Base-by-base conservation (phyloP, 2,329 filamentous ascomycete genomes). In the Ophiostoma quercus region DNA sequence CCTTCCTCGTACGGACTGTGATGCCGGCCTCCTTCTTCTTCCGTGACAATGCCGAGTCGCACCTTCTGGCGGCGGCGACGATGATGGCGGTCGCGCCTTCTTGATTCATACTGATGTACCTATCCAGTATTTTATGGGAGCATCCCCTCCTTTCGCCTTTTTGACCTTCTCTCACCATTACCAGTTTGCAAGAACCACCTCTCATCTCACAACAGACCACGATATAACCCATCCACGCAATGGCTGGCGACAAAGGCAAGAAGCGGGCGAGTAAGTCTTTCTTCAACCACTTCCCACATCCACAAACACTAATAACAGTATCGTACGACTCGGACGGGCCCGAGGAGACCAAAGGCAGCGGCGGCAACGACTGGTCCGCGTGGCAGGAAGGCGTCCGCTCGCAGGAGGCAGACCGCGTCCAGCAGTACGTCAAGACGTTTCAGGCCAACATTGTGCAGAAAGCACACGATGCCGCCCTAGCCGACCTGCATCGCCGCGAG, bases 391-490 rank as follows among this genome's bases (percentile, higher is more conserved):
- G 67, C 5, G 68, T 60, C 8, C 73, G 71, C n/a, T 47, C 57
- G 34, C 71, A 72, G 37, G 72, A 74, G 41, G 69, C 67, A 11
- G 71, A 71, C 22, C 73, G 73, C 3, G 73, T 70, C 47, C 60
- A 54, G 66, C 70, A 74, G 68, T 74, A 72, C 62, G 43, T 69
- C 67, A 29, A 25, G 22, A 67, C 68, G 7, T 73, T 72, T 19
- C 67, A 72, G 25, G 37, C 22, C 25, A 66, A 73, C 39, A 60
- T 67, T 34, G 51, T 71, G 22, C 51, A 62, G 3, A 62, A 47
- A 5, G n/a, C 57, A 12, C 70, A 67, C 7, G 66, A 69, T 16
- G 57, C 70, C 29, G 70, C 70, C 7, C 14, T 70, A 54, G 54
- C 68, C 39, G n/a, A 32, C 3, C 62, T 74, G 37, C 67, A 22